phyloP scores from a whole-genome alignment of 495 filamentous ascomycete genomes.

The Parathielavia hyrcaniae region DNA sequence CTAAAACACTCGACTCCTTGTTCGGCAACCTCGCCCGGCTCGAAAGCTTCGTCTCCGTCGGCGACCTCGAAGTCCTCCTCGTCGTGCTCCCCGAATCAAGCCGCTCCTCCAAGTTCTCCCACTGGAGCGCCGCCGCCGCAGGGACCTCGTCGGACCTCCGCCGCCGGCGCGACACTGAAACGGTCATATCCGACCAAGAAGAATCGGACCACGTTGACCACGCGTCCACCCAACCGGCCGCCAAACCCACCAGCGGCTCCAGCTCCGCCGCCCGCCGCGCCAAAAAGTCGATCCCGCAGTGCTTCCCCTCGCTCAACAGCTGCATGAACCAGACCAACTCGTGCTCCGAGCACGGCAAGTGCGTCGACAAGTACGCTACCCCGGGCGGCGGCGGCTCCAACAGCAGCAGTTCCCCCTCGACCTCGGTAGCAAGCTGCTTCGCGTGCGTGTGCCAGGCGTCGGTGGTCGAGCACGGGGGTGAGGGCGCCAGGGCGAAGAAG shows the following conservation, averaged over 20 bases:
- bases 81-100: slow-evolving; percentile 40
- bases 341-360: slow-evolving; percentile 71
- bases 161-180: slow-evolving; percentile 32
- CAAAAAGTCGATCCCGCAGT: slow-evolving; percentile 45
- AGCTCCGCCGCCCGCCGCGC: slow-evolving; percentile 22
- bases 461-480: slow-evolving; percentile 37
- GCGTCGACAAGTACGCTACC: slow-evolving; percentile 51
- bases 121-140: slow-evolving; percentile 31
- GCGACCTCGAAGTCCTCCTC: slow-evolving; percentile 44
- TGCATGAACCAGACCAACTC: slow-evolving; percentile 59
- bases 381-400: slow-evolving; percentile 28
- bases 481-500: slow-evolving; percentile 25
- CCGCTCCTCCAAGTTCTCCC: slow-evolving; percentile 30
- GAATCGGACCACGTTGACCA: neutral
- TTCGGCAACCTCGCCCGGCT: slow-evolving; percentile 33
- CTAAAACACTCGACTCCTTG: slow-evolving; percentile 28
- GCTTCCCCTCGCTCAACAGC: slow-evolving; percentile 55
- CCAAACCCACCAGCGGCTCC: slow-evolving; percentile 9
- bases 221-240: neutral
- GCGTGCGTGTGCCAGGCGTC: slow-evolving; percentile 62
- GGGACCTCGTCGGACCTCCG: slow-evolving; percentile 29
- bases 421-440: slow-evolving; percentile 54
- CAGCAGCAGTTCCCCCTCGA: slow-evolving; percentile 19
- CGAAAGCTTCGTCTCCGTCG: slow-evolving; percentile 28
- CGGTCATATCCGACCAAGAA: slow-evolving; percentile 31